Conservation (phyloP, 352 stramenopile species). For the Pythium aphanidermatum region DNA sequence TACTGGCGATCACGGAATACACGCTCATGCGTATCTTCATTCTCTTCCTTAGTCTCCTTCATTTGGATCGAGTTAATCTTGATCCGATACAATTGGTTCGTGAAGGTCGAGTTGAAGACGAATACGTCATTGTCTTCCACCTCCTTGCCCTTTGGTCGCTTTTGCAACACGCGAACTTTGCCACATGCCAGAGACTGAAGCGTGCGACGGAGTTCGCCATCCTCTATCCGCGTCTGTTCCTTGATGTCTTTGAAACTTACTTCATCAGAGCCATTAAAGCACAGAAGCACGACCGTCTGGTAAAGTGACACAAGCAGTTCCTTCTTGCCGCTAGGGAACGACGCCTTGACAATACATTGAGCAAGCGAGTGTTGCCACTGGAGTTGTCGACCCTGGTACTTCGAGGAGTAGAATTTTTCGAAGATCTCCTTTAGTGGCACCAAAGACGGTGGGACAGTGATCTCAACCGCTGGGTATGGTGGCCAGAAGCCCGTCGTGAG, state of each 20-base stretch:
- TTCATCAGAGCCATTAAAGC: conserved; percentile 63
- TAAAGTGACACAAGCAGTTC: conserved; percentile 85
- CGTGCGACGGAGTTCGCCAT: conserved; percentile 85
- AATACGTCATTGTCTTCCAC: conserved; percentile 84
- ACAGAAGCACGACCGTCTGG: conserved; percentile 83
- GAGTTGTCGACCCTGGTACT: conserved; percentile 86
- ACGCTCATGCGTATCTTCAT: conserved; percentile 91
- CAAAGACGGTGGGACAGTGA: conserved; percentile 64
- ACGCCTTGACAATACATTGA: conserved; percentile 84
- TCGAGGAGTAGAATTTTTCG: conserved; percentile 85
- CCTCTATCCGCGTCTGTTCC: conserved; percentile 84
- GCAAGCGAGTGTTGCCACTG: conserved; percentile 90
- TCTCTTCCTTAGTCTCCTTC: conserved; percentile 93
- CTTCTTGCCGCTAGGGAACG: conserved; percentile 78
- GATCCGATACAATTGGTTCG: conserved; percentile 86
- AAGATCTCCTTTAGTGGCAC: conserved; percentile 79
- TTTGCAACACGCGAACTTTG: conserved; percentile 87
- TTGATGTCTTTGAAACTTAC: conserved; percentile 86
- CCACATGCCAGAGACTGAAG: conserved; percentile 87
- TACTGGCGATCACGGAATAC: conserved; percentile 93
- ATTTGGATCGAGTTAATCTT: conserved; percentile 95
- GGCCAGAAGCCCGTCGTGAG: conserved; percentile 98
- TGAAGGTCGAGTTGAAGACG: conserved; percentile 82
- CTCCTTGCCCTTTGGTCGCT: conserved; percentile 83
- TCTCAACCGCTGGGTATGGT: conserved; percentile 83